Evolutionary conservation across 306 rosid species (phyloP), one percentile per base, ranked within the genome.

Genomic region (Clitoria ternatea): DNA sequence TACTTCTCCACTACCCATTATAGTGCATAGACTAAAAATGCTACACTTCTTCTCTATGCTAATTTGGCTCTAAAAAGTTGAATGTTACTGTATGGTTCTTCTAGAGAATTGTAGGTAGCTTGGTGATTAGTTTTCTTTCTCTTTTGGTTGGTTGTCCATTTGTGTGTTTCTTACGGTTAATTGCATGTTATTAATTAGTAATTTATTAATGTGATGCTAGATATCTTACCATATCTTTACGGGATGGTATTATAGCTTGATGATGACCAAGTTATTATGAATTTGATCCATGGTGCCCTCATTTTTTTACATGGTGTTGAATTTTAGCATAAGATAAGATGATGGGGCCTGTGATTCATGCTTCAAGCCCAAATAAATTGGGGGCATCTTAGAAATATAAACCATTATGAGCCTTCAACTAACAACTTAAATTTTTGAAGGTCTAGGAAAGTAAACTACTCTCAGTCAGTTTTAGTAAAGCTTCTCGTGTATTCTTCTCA

Each of bases 121-220:
- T 33, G 23, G 32, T 13, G 45, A 37, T 36, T n/a, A 2, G 8
- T 24, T 23, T 40, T 23, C 18, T 9, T 50, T n/a, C 42, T 63
- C 59, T 20, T 75, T 61, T 61, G n/a, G 4, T 61, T 52, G 62
- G 35, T 22, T 30, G 52, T 49, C 36, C 14, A 30, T 33, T n/a
- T 66, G 57, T 56, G 36, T 17, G 33, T 72, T 44, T 74, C 36
- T 53, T 29, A 26, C 62, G 37, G 64, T 17, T 30, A 13, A 63
- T 44, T 36, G 6, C 32, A 6, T 52, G n/a, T 69, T 43, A 48
- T 79, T 42, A 50, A 47, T 33, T 74, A 42, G 30, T 29, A 29
- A 2, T 29, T 36, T 36, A 54, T 6, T 18, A 19, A 26, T 61
- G 29, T 48, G 48, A 19, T 60, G 67, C 44, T 64, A 19, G 47